Evolutionary conservation across 345 rosid genomes (phyloP).

Genomic region (Aquilaria malaccensis): DNA sequence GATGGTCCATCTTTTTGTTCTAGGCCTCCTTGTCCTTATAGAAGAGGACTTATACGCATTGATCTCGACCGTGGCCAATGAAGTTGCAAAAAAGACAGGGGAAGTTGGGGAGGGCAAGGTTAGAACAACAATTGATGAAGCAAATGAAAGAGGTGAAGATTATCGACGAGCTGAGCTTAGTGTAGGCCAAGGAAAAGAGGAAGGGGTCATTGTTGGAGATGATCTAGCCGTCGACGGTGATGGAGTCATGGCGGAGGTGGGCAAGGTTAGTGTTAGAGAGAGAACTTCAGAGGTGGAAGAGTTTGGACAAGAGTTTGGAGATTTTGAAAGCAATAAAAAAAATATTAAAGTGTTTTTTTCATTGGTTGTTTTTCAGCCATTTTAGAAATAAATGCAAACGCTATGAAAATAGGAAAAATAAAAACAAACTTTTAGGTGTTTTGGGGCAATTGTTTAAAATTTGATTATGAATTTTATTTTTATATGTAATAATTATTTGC

Average conservation of each 20-base stretch:
- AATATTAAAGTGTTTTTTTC: too few relatives aligned
- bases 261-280: slow-evolving; percentile 63
- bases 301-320: slow-evolving; percentile 77
- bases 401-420: too few relatives aligned
- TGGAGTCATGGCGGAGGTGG: slow-evolving; percentile 51
- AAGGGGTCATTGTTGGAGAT: slow-evolving; percentile 77
- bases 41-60: slow-evolving; percentile 50
- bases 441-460: too few relatives aligned
- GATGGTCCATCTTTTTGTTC: slow-evolving; percentile 71
- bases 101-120: slow-evolving; percentile 39
- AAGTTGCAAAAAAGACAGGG: slow-evolving; percentile 46
- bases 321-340: slow-evolving; percentile 50
- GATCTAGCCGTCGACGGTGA: slow-evolving; percentile 71
- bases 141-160: slow-evolving; percentile 46
- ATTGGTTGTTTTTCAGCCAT: too few relatives aligned
- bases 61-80: slow-evolving; percentile 56
- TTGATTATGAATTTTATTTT: too few relatives aligned
- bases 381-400: too few relatives aligned
- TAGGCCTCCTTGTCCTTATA: slow-evolving; percentile 57
- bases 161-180: slow-evolving; percentile 83
- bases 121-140: slow-evolving; percentile 47
- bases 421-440: too few relatives aligned
- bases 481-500: too few relatives aligned
- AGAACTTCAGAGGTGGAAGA: slow-evolving; percentile 66
- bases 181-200: slow-evolving; percentile 73